These are phyloP conservation scores for Aspergillus udagawae DNA, from an alignment of 2,329 filamentous ascomycete genomes.

Conservation along the genomic window DNA sequence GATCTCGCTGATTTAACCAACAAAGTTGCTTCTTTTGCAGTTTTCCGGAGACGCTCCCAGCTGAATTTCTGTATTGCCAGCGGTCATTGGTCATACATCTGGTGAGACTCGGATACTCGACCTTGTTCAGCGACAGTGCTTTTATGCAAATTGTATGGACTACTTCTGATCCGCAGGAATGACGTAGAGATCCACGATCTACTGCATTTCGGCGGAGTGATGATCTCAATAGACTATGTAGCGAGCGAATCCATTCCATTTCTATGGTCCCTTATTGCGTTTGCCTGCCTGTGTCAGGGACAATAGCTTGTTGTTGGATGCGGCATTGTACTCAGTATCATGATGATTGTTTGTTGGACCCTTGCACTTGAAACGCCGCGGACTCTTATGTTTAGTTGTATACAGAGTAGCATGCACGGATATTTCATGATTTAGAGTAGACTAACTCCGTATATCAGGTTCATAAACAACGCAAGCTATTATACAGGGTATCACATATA, in stretches of 20 bases:
- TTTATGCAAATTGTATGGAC: background rate
- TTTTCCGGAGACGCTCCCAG: constrained; percentile 5
- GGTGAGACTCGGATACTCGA: background rate
- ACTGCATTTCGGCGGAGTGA: background rate
- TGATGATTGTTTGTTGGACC: no score
- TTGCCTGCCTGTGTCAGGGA: background rate
- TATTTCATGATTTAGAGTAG: constrained; percentile 1
- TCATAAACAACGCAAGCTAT: background rate
- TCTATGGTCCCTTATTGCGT: background rate
- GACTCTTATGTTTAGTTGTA: background rate
- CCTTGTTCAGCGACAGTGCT: background rate
- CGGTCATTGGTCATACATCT: constrained; percentile 1
- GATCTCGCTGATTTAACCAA: constrained; percentile 9
- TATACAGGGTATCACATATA: constrained; percentile 5
- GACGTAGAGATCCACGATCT: background rate
- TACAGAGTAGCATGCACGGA: background rate
- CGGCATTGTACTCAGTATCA: no score
- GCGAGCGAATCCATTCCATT: background rate
- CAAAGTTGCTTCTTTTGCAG: constrained; percentile 8
- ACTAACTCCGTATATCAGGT: background rate
- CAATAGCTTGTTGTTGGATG: background rate
- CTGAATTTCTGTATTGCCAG: constrained; percentile 10
- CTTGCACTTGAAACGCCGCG: no score
- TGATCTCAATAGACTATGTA: background rate
- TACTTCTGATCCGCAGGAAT: background rate